Base-by-base conservation (phyloP, 768 basidiomycete genomes). In the Hygrophorus russula region DNA sequence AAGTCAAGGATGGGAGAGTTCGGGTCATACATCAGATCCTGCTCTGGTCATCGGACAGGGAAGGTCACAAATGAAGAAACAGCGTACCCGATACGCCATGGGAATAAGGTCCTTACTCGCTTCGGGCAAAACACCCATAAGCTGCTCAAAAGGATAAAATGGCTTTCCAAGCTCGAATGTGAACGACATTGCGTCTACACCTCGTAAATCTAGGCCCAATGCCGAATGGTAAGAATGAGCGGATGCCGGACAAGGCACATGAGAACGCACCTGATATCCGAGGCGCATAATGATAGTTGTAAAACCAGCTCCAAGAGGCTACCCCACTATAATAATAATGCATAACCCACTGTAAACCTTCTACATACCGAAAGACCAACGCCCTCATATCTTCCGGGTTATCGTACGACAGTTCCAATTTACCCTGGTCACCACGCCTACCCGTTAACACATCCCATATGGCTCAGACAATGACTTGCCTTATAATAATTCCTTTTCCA, bases 301-400 rank as follows among this genome's bases (percentile, higher is more conserved):
- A 98, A 67, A 94, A 99, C 96, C 96, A 98, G 15, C 88, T 76
- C 96, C 96, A 99, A 12, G 90, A 93, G 4, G 91, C 86, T 13
- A 98, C 92, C 4, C 96, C 96, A 49, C 85, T 78, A 60, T 97
- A 98, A 59, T 99, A 99, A 61, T 99, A 99, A 57, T 91, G 86
- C 84, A 99, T 87, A 27, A 98, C 91, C 96, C 94, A 98, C 56
- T 99, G 96, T 48, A 99, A 63, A 1, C 96, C 96, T 57, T 98
- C 89, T 13, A 88, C 75, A 59, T 96, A 99, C 45, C 78, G 74
- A 56, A 72, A 92, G 10, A 76, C 70, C 42, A 99, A 66, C 38
- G 78, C 68, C 18, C 72, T 68, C 70, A 92, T 76, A 40, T 76
- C 69, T 49, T 81, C 67, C 4, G 78, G 71, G 52, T 83, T 61